A percentile compares a stretch with the other conserved stretches of the same genome.
Evolutionary conservation across 2,329 filamentous ascomycete genomes (phyloP).

Genomic region (Arachnomyces sp.): DNA sequence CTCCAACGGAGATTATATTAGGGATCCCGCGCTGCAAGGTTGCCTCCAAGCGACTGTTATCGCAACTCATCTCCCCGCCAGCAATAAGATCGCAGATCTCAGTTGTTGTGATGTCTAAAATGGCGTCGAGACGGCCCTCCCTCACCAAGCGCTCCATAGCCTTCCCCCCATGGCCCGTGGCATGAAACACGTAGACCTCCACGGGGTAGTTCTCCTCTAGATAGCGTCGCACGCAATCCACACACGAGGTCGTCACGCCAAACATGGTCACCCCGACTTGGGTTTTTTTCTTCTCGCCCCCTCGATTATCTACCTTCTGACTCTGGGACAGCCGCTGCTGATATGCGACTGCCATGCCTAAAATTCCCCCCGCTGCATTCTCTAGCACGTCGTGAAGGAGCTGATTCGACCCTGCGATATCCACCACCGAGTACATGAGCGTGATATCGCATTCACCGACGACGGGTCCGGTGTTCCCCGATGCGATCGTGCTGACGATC

Average conservation of each 20-base stretch:
- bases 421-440: constrained; percentile 65
- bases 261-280: constrained; percentile 65
- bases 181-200: constrained; percentile 6
- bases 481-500: constrained; percentile 63
- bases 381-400: constrained; percentile 51
- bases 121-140: constrained; percentile 54
- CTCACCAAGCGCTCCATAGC: constrained; percentile 60
- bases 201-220: constrained; percentile 24
- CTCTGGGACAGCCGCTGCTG: constrained; percentile 7
- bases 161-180: constrained; percentile 48
- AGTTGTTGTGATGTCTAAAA: constrained; percentile 65
- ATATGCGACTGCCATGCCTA: constrained; percentile 50
- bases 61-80: constrained; percentile 58
- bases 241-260: constrained; percentile 63
- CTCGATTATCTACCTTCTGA: too few species aligned
- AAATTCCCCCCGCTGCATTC: constrained; percentile 57
- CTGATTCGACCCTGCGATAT: constrained; percentile 59
- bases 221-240: constrained; percentile 46
- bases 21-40: constrained; percentile 53
- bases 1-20: constrained; percentile 47
- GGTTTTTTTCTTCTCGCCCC: constrained; percentile 27
- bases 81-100: constrained; percentile 59
- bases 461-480: constrained; percentile 57
- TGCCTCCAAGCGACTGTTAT: constrained; percentile 49
- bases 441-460: constrained; percentile 62